These are phyloP conservation scores for Mrakiaceae sp. DNA, from an alignment of 1,284 basidiomycete species.

Conservation along the genomic window DNA sequence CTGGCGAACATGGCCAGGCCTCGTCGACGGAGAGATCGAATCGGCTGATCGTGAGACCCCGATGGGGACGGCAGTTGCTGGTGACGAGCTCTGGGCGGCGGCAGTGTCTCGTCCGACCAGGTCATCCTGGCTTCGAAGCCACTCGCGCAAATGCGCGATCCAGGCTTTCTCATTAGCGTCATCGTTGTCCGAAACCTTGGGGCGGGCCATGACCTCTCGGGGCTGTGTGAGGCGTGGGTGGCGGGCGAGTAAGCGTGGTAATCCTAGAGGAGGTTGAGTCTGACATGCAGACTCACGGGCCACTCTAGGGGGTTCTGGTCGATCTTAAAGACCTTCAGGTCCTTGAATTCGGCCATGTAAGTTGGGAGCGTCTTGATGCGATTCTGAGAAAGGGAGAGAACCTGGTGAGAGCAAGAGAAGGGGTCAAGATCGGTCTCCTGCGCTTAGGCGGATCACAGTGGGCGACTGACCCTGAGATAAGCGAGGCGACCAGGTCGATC, in stretches of 20 bases:
- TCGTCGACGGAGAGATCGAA: too few relatives aligned
- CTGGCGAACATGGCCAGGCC: too few relatives aligned
- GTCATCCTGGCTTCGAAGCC: too few relatives aligned
- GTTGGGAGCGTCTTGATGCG: slow-evolving; percentile 64
- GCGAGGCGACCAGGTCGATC: slow-evolving; percentile 60
- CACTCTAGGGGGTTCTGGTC: slow-evolving; percentile 89
- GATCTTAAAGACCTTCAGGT: slow-evolving; percentile 69
- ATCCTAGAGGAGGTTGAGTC: neutral
- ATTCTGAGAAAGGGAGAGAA: slow-evolving; percentile 80
- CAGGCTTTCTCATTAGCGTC: slow-evolving; percentile 10
- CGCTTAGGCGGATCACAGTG: neutral
- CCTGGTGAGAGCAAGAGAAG: slow-evolving; percentile 38
- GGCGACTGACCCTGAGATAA: slow-evolving; percentile 54
- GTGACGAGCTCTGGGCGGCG: too few relatives aligned
- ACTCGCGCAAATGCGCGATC: neutral
- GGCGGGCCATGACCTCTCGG: slow-evolving; percentile 26
- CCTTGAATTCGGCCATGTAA: slow-evolving; percentile 63
- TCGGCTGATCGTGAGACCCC: too few relatives aligned
- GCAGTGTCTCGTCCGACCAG: too few relatives aligned
- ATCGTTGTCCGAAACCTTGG: slow-evolving; percentile 19
- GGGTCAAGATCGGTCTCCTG: slow-evolving; percentile 9
- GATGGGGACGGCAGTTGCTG: too few relatives aligned
- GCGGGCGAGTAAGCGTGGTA: neutral
- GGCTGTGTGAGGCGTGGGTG: slow-evolving; percentile 20
- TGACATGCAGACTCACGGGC: slow-evolving; percentile 44